These are phyloP conservation scores for Colletotrichum karsti DNA, from an alignment of 2,329 filamentous ascomycete species.

Conservation along the genomic window DNA sequence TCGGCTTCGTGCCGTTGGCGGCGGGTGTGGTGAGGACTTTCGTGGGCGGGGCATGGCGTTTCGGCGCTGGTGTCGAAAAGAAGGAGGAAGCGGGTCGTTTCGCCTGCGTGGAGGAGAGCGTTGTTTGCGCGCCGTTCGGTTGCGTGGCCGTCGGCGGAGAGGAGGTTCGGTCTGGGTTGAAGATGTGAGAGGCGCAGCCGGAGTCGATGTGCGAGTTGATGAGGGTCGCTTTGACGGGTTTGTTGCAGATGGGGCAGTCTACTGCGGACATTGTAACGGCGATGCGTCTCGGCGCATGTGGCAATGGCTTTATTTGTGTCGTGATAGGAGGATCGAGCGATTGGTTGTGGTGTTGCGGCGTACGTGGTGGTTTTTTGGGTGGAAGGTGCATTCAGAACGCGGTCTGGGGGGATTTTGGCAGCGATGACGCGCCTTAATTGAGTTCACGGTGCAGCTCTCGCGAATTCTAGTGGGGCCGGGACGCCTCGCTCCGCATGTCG, in stretches of 20 bases:
- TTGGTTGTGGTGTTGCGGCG: background rate
- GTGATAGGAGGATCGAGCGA: background rate
- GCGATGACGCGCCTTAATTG: constrained; percentile 21
- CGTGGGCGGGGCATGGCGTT: constrained; percentile 54
- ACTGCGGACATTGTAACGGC: constrained; percentile 51
- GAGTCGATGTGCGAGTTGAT: constrained; percentile 96
- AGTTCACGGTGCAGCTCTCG: background rate
- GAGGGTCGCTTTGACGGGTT: constrained; percentile 73
- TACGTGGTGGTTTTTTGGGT: background rate
- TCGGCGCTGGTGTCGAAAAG: constrained; percentile 69
- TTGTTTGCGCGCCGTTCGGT: constrained; percentile 37
- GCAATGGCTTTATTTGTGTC: background rate
- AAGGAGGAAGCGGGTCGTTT: constrained; percentile 64
- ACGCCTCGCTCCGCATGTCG: constrained; percentile 14
- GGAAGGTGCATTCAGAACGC: background rate
- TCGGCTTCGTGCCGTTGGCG: constrained; percentile 34
- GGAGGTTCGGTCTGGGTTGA: constrained; percentile 52
- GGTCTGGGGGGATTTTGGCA: constrained; percentile 8
- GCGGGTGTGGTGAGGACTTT: constrained; percentile 42
- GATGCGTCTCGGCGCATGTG: background rate
- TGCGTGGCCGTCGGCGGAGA: constrained; percentile 39
- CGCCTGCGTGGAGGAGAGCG: constrained; percentile 49
- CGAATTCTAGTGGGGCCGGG: constrained; percentile 17
- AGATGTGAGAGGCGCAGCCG: constrained; percentile 73
- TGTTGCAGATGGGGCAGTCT: constrained; percentile 83